Percentiles rank a stretch among this genome's conserved stretches.
Conservation (phyloP, 2,329 filamentous ascomycete genomes). For the Colletotrichum horii region DNA sequence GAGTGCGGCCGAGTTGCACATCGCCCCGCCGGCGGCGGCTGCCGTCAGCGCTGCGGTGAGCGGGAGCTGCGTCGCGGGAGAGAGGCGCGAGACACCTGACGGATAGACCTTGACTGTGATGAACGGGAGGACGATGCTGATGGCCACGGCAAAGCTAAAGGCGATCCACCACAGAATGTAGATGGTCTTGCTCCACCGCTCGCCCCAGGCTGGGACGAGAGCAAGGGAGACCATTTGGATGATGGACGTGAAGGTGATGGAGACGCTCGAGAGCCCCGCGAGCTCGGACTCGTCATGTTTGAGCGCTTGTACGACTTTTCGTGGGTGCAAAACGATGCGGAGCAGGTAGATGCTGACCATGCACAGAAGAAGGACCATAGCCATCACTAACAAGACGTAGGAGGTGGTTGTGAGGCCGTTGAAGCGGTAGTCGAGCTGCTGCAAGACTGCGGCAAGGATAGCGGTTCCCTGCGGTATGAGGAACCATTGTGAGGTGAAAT, state of each 20-base stretch:
- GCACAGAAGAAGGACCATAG: conserved; percentile 34
- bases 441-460: conserved; percentile 38
- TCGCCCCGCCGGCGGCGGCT: conserved; percentile 39
- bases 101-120: conserved; percentile 40
- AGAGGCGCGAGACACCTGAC: conserved; percentile 34
- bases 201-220: conserved; percentile 19
- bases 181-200: conserved; percentile 26
- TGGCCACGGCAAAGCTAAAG: conserved; percentile 33
- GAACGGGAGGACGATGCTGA: conserved; percentile 37
- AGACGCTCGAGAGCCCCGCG: conserved; percentile 41
- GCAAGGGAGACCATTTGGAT: conserved; percentile 28
- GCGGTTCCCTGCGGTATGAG: conserved; percentile 42
- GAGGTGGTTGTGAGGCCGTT: conserved; percentile 37
- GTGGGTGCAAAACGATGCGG: conserved; percentile 34
- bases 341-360: conserved; percentile 34
- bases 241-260: conserved; percentile 35
- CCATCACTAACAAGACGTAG: conserved; percentile 42
- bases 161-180: conserved; percentile 47
- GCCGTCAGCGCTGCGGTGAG: conserved; percentile 42
- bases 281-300: conserved; percentile 36
- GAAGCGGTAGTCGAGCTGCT: conserved; percentile 45
- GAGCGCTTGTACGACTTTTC: conserved; percentile 32
- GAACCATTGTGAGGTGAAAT: conserved; percentile 41
- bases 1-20: conserved; percentile 34
- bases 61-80: conserved; percentile 40